These are phyloP conservation scores for Backusella mclennaniae DNA, from an alignment of 192 early-diverging fungal species.

Conservation along the genomic window DNA sequence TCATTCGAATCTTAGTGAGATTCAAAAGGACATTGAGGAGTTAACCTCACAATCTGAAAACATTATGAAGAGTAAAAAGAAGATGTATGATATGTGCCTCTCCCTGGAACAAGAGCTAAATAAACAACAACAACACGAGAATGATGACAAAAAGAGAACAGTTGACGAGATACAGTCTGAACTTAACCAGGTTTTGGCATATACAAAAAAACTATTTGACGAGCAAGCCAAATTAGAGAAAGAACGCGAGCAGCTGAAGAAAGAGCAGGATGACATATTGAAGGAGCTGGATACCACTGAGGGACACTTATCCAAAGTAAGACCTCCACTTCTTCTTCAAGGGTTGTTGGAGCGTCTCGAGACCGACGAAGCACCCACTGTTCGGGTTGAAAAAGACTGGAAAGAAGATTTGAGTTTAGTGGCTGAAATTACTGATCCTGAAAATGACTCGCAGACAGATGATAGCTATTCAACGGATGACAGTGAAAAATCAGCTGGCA, in stretches of 20 bases:
- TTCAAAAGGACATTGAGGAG: conserved; percentile 45
- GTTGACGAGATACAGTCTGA: conserved; percentile 30
- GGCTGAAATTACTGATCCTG: neutral
- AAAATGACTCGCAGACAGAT: neutral
- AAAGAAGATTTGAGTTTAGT: conserved; percentile 31
- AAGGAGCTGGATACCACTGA: conserved; percentile 37
- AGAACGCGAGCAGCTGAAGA: conserved; percentile 38
- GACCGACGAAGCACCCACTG: conserved; percentile 16
- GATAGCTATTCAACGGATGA: neutral
- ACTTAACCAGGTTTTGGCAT: conserved; percentile 35
- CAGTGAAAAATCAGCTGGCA: neutral
- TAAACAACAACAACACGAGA: neutral
- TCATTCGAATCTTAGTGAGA: conserved; percentile 51
- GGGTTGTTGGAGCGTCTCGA: conserved; percentile 42
- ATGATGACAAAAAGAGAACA: neutral
- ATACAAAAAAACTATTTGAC: conserved; percentile 37
- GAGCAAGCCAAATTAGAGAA: conserved; percentile 30
- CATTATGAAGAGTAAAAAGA: conserved; percentile 40
- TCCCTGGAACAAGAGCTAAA: conserved; percentile 37
- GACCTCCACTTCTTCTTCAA: conserved; percentile 43
- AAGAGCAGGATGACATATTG: conserved; percentile 35
- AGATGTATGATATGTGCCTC: conserved; percentile 44
- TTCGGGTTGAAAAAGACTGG: conserved; percentile 32
- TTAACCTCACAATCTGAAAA: conserved; percentile 35
- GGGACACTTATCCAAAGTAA: conserved; percentile 38